phyloP scores from a whole-genome alignment of 495 filamentous ascomycete species.

The Penicillium maclennaniae region DNA sequence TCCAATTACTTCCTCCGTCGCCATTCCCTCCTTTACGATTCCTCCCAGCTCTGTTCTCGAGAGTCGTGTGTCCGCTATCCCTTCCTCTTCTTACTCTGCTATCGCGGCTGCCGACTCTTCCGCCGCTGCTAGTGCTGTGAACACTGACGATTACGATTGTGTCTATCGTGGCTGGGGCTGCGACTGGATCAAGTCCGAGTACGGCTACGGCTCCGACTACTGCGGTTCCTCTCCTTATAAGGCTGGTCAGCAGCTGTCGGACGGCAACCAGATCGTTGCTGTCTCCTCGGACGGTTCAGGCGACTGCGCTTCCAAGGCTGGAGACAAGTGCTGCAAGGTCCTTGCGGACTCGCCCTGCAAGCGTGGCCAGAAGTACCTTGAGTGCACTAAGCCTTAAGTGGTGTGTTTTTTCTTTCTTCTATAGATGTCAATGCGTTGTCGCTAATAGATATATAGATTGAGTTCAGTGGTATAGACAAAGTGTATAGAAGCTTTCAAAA shows the following conservation, averaged over 20 bases:
- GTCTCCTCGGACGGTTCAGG: conserved; percentile 8
- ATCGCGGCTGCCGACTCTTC: neutral
- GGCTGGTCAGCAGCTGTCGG: conserved; percentile 6
- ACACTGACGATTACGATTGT: conserved; percentile 12
- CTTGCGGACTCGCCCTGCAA: conserved; percentile 7
- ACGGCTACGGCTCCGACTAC: conserved; percentile 8
- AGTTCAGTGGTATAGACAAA: neutral
- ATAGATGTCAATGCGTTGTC: neutral
- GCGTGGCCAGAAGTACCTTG: conserved; percentile 13
- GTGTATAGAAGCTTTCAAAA: neutral
- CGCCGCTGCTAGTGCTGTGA: neutral
- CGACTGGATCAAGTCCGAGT: conserved; percentile 10
- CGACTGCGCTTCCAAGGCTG: conserved; percentile 8
- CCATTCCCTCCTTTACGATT: neutral
- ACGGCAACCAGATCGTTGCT: conserved; percentile 6
- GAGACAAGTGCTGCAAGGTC: conserved; percentile 6
- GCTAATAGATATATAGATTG: neutral
- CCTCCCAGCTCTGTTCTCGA: neutral
- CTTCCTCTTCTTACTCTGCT: neutral
- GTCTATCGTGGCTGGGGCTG: conserved; percentile 8
- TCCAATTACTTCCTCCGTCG: neutral
- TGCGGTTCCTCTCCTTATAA: conserved; percentile 11
- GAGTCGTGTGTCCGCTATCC: neutral
- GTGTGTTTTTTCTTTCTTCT: neutral
- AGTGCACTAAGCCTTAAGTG: conserved; percentile 9